These are phyloP conservation scores for Fusarium scirpi DNA, from an alignment of 2,329 filamentous ascomycete species.

Conservation along the genomic window DNA sequence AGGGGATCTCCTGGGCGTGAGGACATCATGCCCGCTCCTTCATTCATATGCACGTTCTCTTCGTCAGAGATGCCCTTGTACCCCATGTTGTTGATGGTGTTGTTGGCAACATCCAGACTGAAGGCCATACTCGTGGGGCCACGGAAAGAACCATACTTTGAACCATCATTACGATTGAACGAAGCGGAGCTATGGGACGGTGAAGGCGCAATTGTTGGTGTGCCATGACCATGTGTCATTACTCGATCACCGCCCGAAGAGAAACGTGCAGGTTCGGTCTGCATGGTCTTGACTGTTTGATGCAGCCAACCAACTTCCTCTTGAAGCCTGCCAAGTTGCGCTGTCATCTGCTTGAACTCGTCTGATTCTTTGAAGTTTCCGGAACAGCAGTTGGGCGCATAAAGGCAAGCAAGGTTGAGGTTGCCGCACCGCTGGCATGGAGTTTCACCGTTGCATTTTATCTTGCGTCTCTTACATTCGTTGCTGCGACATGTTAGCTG, in stretches of 20 bases:
- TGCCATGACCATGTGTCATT: slow-evolving; percentile 51
- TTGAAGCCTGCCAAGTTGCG: slow-evolving; percentile 80
- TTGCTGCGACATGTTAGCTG: slow-evolving; percentile 61
- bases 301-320: slow-evolving; percentile 86
- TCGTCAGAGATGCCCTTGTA: slow-evolving; percentile 75
- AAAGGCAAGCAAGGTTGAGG: slow-evolving; percentile 74
- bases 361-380: slow-evolving; percentile 93
- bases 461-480: slow-evolving; percentile 80
- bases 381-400: slow-evolving; percentile 74
- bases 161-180: slow-evolving; percentile 57
- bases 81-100: slow-evolving; percentile 89
- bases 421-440: slow-evolving; percentile 77
- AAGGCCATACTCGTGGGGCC: slow-evolving; percentile 89
- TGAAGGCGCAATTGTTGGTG: slow-evolving; percentile 54
- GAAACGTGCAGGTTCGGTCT: slow-evolving; percentile 63
- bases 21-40: slow-evolving; percentile 35
- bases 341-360: slow-evolving; percentile 85
- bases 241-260: slow-evolving; percentile 59
- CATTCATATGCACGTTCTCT: slow-evolving; percentile 64
- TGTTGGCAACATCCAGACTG: slow-evolving; percentile 87
- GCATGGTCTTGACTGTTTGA: slow-evolving; percentile 76
- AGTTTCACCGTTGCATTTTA: slow-evolving; percentile 79
- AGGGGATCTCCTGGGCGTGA: slow-evolving; percentile 74
- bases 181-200: slow-evolving; percentile 57
- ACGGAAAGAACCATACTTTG: slow-evolving; percentile 75